Evolutionary conservation across 352 stramenopile genomes (phyloP), one percentile per base, ranked within the genome.

Genomic region (Phytophthora hibernalis): DNA sequence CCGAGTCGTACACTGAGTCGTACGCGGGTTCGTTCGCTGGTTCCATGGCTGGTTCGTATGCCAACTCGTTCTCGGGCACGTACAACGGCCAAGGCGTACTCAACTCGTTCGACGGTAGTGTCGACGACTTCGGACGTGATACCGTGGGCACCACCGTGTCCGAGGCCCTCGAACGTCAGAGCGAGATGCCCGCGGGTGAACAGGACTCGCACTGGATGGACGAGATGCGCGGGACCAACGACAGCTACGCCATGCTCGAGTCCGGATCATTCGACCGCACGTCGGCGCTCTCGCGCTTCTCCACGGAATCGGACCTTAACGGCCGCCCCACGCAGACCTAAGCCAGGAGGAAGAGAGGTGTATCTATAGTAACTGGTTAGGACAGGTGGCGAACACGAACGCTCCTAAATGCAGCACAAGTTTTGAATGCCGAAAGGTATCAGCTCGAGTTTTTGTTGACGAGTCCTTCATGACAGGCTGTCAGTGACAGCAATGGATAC

Each of bases 231-330:
- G 85, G 83, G 67, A 93, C 85, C 0, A 86, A 85, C 63, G 85
- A 93, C 76, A 90, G 80, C 72, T 93, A 93, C 71, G 85, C 83
- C 9, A 93, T 93, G 85, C 74, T 93, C 57, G 83, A 92, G 68
- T 85, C 82, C 33, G 79, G 75, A n/a, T 86, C 83, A 30, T 93
- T 84, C 65, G 78, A 85, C 64, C 81, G 85, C 8, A 85, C 77
- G 47, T 93, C 85, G 40, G 82, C 82, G 45, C 79, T 93, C 45
- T 86, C 78, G 26, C 80, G 85, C 43, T 91, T 92, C 71, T 93
- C 85, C 11, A 89, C 76, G 31, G 85, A 93, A 50, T 93, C 85
- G 50, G 81, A 90, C 56, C 22, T 90, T 20, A 61, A 24, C 7
- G 55, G 61, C 38, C 71, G 71, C 45, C 71, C 71, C 8, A 79